A percentile compares a stretch with the other conserved stretches of the same genome.
phyloP scores from a whole-genome alignment of 306 rosid genomes.

The Vigna mungo region DNA sequence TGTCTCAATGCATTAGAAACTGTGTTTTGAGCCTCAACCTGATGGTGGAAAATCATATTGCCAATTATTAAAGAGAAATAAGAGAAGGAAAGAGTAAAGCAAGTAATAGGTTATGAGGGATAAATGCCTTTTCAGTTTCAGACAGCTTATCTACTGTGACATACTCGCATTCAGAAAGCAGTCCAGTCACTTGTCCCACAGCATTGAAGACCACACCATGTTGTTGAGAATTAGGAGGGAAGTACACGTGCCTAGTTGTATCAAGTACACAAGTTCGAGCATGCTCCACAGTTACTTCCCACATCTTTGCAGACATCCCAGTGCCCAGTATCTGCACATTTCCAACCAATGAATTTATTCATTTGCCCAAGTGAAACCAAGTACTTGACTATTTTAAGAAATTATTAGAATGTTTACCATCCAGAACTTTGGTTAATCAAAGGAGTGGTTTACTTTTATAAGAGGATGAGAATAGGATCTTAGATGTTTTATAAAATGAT shows the following conservation, averaged over 20 bases:
- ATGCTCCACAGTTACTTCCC: conserved; percentile 96
- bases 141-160: conserved; percentile 73
- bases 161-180: conserved; percentile 70
- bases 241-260: conserved; percentile 54
- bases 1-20: conserved; percentile 70
- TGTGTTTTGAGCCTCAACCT: conserved; percentile 78
- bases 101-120: conserved; percentile 43
- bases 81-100: conserved; percentile 24
- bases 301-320: conserved; percentile 99
- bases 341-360: conserved; percentile 41
- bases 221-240: conserved; percentile 60
- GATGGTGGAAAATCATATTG: conserved; percentile 40
- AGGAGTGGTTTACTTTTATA: not conserved
- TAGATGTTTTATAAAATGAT: conserved; percentile 6
- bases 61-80: conserved; percentile 33
- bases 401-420: conserved; percentile 11
- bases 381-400: not conserved
- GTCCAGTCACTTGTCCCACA: conserved; percentile 84
- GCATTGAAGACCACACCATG: conserved; percentile 84
- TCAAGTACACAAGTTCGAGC: conserved; percentile 85
- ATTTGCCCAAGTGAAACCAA: conserved; percentile 38
- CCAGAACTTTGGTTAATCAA: conserved; percentile 17
- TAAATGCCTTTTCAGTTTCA: conserved; percentile 80
- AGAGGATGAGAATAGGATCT: conserved; percentile 11
- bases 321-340: conserved; percentile 83